A percentile compares a stretch with the other conserved stretches of the same genome.
These are phyloP conservation scores for Solanum hybrid DNA, from an alignment of 305 asterid species.

Conservation along the genomic window DNA sequence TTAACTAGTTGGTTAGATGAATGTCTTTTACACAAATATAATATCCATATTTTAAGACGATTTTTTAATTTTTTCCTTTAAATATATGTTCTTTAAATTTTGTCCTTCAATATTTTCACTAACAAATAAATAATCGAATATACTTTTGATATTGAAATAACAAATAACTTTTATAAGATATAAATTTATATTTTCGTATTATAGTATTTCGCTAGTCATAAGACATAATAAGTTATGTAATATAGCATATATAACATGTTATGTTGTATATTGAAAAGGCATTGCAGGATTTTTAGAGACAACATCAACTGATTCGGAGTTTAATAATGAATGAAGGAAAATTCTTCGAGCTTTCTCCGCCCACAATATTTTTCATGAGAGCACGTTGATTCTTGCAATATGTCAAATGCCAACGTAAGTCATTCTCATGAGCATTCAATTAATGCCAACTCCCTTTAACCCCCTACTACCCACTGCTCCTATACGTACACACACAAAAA, in stretches of 20 bases:
- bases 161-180: no score
- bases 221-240: not conserved
- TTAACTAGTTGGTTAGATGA: not conserved
- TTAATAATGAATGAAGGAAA: no score
- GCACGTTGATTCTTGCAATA: not conserved
- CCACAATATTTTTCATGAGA: not conserved
- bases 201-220: not conserved
- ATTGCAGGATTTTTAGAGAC: rapidly evolving
- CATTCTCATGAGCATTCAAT: not conserved
- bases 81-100: no score
- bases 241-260: not conserved
- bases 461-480: not conserved
- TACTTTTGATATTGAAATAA: not conserved
- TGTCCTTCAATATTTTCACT: not conserved
- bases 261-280: no score
- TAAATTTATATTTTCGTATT: not conserved
- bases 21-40: not conserved
- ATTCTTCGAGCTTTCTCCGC: not conserved
- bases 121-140: no score
- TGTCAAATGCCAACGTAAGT: not conserved
- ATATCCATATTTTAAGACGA: no score
- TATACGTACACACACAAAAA: not conserved
- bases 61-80: no score
- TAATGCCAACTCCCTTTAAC: not conserved
- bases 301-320: rapidly evolving